A percentile compares a stretch with the other conserved stretches of the same genome.
Conservation (phyloP, 805 yeast genomes). For the Ogataea nakhonphanomensis region DNA sequence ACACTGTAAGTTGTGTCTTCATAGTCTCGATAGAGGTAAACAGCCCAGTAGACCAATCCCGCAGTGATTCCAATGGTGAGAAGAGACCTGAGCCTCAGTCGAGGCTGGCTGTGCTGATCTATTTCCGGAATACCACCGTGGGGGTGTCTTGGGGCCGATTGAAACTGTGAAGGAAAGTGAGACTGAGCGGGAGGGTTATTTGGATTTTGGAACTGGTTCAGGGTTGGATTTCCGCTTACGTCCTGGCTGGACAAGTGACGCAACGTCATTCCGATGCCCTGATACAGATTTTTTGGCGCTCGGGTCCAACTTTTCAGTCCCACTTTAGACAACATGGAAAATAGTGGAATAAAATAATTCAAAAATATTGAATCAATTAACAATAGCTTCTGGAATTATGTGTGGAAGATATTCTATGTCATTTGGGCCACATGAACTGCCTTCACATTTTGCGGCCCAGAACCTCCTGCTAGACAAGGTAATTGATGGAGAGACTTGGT, state of each 20-base stretch:
- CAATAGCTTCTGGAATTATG: conserved; percentile 19
- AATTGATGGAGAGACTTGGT: conserved; percentile 19
- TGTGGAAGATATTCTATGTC: conserved; percentile 36
- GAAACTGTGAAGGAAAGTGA: conserved; percentile 1
- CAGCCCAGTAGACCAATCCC: neutral
- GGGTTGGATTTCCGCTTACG: conserved; percentile 20
- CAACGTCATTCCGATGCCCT: neutral
- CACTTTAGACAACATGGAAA: neutral
- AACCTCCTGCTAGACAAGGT: conserved; percentile 28
- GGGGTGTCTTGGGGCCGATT: neutral
- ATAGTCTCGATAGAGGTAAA: conserved; percentile 4
- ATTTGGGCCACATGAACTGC: conserved; percentile 40
- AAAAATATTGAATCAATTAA: neutral
- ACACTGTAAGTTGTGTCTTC: conserved; percentile 13
- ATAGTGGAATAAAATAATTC: no score
- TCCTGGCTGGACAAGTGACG: conserved; percentile 7
- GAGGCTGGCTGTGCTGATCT: neutral
- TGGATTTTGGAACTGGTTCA: conserved; percentile 27
- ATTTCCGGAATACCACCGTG: no score
- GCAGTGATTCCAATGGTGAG: neutral
- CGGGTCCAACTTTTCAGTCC: neutral
- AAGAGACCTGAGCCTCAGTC: neutral
- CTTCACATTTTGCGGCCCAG: conserved; percentile 35
- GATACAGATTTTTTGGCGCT: neutral
- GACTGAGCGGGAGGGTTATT: conserved; percentile 12